Conservation (phyloP, 2,329 filamentous ascomycete genomes). For the Onygenales sp. region DNA sequence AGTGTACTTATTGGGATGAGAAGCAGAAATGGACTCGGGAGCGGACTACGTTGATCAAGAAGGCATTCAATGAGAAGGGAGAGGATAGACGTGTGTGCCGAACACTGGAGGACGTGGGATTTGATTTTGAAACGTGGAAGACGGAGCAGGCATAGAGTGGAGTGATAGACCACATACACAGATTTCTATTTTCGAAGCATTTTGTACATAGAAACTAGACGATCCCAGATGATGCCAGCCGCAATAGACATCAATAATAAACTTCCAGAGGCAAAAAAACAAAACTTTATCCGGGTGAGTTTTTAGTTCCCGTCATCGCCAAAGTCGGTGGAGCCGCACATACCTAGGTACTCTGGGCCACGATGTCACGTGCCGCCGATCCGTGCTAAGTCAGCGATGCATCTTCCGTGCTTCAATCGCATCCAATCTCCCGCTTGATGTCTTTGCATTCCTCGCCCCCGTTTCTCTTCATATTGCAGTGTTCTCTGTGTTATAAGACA, state of each 20-base stretch:
- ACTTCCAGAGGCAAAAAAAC: too few relatives aligned
- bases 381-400: not conserved
- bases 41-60: constrained; percentile 59
- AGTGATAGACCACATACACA: not conserved
- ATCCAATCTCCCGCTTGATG: constrained; percentile 10
- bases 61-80: constrained; percentile 59
- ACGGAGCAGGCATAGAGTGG: not conserved
- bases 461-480: not conserved
- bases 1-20: constrained; percentile 61
- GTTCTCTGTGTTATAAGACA: not conserved
- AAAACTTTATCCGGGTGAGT: too few relatives aligned
- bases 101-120: constrained; percentile 63
- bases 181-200: not conserved
- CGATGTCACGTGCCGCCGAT: too few relatives aligned
- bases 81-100: constrained; percentile 47
- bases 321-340: not conserved
- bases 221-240: too few relatives aligned
- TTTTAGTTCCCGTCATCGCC: too few relatives aligned
- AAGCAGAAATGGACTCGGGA: constrained; percentile 63
- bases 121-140: constrained; percentile 42
- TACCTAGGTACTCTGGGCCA: too few relatives aligned
- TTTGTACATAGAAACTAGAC: too few relatives aligned
- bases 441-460: not conserved
- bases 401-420: not conserved
- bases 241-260: too few relatives aligned